Percentiles rank a stretch among this genome's conserved stretches.
Evolutionary conservation across 495 filamentous ascomycete genomes (phyloP).

Genomic region (Aspergillus biplanus): DNA sequence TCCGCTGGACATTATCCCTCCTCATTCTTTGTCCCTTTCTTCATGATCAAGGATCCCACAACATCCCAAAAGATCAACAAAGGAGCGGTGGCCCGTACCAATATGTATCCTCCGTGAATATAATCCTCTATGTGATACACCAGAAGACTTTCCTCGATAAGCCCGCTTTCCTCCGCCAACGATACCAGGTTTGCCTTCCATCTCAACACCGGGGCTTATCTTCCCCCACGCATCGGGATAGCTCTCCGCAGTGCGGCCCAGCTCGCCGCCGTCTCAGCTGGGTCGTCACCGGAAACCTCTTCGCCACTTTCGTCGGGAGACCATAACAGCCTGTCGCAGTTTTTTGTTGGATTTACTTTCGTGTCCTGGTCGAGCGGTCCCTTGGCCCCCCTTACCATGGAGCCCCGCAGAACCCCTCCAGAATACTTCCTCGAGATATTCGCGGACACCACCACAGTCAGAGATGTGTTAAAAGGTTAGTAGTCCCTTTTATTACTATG

Average conservation of each 20-base stretch:
- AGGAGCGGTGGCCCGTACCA: slow-evolving; percentile 3
- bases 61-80: slow-evolving; percentile 1
- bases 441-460: slow-evolving; percentile 77
- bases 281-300: slow-evolving; percentile 17
- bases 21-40: slow-evolving; percentile 13
- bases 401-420: slow-evolving; percentile 66
- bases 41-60: slow-evolving; percentile 5
- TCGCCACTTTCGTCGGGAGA: not conserved
- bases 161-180: slow-evolving; percentile 5
- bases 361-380: not conserved
- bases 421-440: slow-evolving; percentile 86
- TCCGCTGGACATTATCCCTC: not conserved
- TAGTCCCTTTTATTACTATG: not conserved
- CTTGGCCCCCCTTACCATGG: slow-evolving; percentile 39
- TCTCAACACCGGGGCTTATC: slow-evolving; percentile 1
- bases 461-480: slow-evolving; percentile 89
- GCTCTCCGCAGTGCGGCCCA: slow-evolving; percentile 19
- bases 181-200: slow-evolving; percentile 10
- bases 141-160: slow-evolving; percentile 8
- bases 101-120: slow-evolving; percentile 21
- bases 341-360: slow-evolving; percentile 1
- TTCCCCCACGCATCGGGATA: slow-evolving; percentile 21
- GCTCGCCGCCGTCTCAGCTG: slow-evolving; percentile 18
- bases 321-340: not conserved
- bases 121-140: slow-evolving; percentile 9